phyloP scores from a whole-genome alignment of 805 yeast genomes.

The Ogataea ganodermae region DNA sequence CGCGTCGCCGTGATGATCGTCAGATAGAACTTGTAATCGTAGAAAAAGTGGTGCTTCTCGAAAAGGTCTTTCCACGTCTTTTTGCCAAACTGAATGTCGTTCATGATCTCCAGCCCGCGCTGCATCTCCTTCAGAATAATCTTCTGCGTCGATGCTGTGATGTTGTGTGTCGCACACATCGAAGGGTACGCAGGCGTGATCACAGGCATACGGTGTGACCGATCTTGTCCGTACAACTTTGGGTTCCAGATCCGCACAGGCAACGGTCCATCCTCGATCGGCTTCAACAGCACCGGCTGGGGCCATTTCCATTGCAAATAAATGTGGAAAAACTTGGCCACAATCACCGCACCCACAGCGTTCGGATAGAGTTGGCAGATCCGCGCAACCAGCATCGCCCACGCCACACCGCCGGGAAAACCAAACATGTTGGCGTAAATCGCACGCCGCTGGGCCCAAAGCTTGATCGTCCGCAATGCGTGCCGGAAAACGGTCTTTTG shows the following conservation, averaged over 20 bases:
- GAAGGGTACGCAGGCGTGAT: constrained; percentile 98
- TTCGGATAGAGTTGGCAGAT: constrained; percentile 96
- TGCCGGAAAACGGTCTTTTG: constrained; percentile 90
- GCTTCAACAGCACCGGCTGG: constrained; percentile 90
- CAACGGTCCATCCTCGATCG: constrained; percentile 94
- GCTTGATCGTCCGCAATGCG: constrained; percentile 86
- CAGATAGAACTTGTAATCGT: constrained; percentile 80
- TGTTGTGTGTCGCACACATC: constrained; percentile 98
- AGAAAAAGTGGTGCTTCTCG: constrained; percentile 78
- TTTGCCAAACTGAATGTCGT: constrained; percentile 62
- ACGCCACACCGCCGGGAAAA: constrained; percentile 99
- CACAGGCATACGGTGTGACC: constrained; percentile 94
- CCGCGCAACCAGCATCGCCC: constrained; percentile 99
- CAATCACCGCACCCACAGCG: constrained; percentile 88
- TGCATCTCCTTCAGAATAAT: constrained; percentile 77
- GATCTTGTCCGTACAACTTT: constrained; percentile 80
- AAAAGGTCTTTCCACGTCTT: constrained; percentile 76
- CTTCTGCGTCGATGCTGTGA: constrained; percentile 82
- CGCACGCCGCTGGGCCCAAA: constrained; percentile 97
- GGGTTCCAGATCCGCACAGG: constrained; percentile 99
- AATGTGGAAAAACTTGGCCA: constrained; percentile 86
- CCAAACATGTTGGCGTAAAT: constrained; percentile 94
- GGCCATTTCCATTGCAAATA: constrained; percentile 97
- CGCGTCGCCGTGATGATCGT: constrained; percentile 78
- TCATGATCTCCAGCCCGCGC: constrained; percentile 73